These are phyloP conservation scores for Hymenoscyphus infarciens DNA, from an alignment of 2,329 filamentous ascomycete genomes.

Conservation along the genomic window DNA sequence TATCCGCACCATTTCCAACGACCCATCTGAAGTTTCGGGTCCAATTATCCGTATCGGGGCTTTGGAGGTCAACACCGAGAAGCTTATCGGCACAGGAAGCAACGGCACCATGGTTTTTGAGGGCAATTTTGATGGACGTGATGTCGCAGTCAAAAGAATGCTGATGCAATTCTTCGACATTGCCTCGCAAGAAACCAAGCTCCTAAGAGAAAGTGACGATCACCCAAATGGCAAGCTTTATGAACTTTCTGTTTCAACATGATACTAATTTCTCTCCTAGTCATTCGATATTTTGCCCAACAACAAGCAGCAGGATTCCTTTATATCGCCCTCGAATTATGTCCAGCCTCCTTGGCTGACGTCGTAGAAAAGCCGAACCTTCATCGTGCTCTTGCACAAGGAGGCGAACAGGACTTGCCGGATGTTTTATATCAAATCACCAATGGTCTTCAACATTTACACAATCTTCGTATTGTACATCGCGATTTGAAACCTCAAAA, in stretches of 20 bases:
- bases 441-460: slow-evolving; percentile 81
- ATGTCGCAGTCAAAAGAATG: slow-evolving; percentile 96
- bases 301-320: slow-evolving; percentile 85
- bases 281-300: slow-evolving; percentile 94
- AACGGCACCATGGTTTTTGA: slow-evolving; percentile 96
- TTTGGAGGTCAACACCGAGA: slow-evolving; percentile 60
- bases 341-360: slow-evolving; percentile 88
- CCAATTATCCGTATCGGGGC: slow-evolving; percentile 59
- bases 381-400: slow-evolving; percentile 65
- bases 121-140: slow-evolving; percentile 88
- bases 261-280: slow-evolving; percentile 42
- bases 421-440: slow-evolving; percentile 85
- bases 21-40: slow-evolving; percentile 58
- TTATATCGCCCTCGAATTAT: slow-evolving; percentile 93
- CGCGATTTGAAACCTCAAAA: slow-evolving; percentile 97
- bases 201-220: slow-evolving; percentile 89
- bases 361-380: slow-evolving; percentile 73
- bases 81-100: slow-evolving; percentile 73
- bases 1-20: slow-evolving; percentile 52
- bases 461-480: slow-evolving; percentile 90
- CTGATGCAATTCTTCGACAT: slow-evolving; percentile 94
- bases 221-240: slow-evolving; percentile 69
- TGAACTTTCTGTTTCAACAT: background rate
- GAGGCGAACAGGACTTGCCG: slow-evolving; percentile 72
- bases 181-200: slow-evolving; percentile 86